Base-by-base conservation (phyloP, 179 eudicot genomes). In the Beta corolliflora region DNA sequence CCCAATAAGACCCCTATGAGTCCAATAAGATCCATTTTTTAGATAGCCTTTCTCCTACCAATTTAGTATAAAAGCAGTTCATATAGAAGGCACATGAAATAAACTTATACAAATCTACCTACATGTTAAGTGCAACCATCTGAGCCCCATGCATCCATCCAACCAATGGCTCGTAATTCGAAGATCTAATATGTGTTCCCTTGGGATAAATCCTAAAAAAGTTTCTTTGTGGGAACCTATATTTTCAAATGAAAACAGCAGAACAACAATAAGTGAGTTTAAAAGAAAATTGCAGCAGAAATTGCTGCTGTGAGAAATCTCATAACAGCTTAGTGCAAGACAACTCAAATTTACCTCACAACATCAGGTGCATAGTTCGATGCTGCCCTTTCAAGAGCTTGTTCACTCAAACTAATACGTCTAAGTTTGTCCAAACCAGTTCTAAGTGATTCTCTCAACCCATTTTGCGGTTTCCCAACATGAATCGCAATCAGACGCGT, bases 71-170 rank as follows among this genome's bases (percentile, higher is more conserved):
- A n/a, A n/a, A n/a, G n/a, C n/a, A n/a, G n/a, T n/a, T 31, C 36
- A 31, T 31, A 31, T 31, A 31, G 2, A 31, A 31, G 2, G 36
- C 36, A 31, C 36, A 31, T 31, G 1, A 31, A 31, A 31, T 31
- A 31, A 31, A 31, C 36, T 31, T 31, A 31, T 31, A 1, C 58
- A 60, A 71, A 55, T 45, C 83, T 77, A 90, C 93, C 90, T 90
- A 91, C 93, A 88, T 90, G 81, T 90, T 90, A 54, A 85, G 84
- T 54, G 92, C 92, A 21, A 90, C 91, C 92, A 90, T 89, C 64
- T 90, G 93, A 86, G 93, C 93, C 65, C 93, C 93, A 76, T 87
- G 89, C 80, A 82, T 82, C 91, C 91, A 89, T 45, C 84, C 90
- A 61, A 80, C 74, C 72, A 87, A 66, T 3, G 91, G 91, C 80